These are phyloP conservation scores for Trichoderma endophyticum DNA, from an alignment of 2,329 filamentous ascomycete species.

Conservation along the genomic window DNA sequence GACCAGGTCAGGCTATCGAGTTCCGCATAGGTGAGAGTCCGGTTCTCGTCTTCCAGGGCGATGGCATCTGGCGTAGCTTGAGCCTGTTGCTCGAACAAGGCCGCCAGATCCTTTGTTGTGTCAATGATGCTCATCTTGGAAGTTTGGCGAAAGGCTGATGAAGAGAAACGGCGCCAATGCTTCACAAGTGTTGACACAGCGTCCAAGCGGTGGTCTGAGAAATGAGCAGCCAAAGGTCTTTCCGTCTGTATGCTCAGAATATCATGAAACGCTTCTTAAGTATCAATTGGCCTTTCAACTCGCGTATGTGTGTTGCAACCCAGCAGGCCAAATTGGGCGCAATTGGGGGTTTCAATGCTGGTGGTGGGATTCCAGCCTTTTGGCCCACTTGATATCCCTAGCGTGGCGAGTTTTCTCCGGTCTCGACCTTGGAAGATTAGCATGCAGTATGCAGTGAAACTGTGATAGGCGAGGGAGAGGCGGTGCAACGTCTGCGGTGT, in stretches of 20 bases:
- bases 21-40: constrained; percentile 68
- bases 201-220: not conserved
- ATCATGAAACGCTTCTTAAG: not conserved
- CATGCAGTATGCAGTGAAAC: not conserved
- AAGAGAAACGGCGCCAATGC: not conserved
- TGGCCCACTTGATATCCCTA: constrained; percentile 2
- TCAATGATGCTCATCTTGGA: constrained; percentile 63
- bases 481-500: not conserved
- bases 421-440: not conserved
- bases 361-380: not conserved
- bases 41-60: constrained; percentile 68
- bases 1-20: constrained; percentile 64
- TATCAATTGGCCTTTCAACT: not conserved
- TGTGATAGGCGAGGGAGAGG: not conserved
- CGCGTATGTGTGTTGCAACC: not conserved
- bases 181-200: not conserved
- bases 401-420: not conserved
- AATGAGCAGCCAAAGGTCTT: not conserved
- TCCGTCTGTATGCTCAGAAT: not conserved
- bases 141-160: not conserved
- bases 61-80: constrained; percentile 64
- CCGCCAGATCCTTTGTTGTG: constrained; percentile 66
- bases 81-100: constrained; percentile 68
- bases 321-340: constrained; percentile 2
- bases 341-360: not conserved